Conservation (phyloP, 805 yeast genomes). For the Metschnikowia dekortorum region DNA sequence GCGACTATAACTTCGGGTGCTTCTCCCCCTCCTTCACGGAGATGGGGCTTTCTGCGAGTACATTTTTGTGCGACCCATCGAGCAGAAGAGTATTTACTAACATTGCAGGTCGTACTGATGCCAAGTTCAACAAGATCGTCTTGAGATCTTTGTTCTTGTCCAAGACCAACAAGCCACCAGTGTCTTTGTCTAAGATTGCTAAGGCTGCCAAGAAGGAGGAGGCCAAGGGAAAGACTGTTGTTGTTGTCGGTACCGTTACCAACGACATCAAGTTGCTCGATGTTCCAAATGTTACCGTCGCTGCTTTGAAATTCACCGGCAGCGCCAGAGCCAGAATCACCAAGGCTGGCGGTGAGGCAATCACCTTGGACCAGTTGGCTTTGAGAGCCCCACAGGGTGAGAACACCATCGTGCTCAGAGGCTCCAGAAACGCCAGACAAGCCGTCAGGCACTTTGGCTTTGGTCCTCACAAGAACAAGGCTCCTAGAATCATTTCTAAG, state of each 20-base stretch:
- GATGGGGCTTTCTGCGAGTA: slow-evolving; percentile 25
- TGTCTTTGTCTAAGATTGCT: slow-evolving; percentile 88
- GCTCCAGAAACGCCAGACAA: slow-evolving; percentile 98
- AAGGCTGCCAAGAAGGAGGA: slow-evolving; percentile 80
- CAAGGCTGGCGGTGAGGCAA: slow-evolving; percentile 99
- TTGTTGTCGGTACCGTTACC: slow-evolving; percentile 98
- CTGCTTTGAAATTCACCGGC: slow-evolving; percentile 99
- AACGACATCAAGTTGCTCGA: slow-evolving; percentile 93
- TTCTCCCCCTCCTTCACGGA: slow-evolving; percentile 1
- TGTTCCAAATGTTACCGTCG: slow-evolving; percentile 96
- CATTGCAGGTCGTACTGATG: slow-evolving; percentile 90
- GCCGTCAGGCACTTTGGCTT: slow-evolving; percentile 99
- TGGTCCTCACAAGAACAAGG: slow-evolving; percentile 99
- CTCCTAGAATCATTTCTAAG: slow-evolving; percentile 94
- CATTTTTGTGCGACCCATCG: slow-evolving; percentile 35
- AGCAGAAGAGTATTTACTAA: slow-evolving; percentile 43
- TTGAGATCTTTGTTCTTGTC: slow-evolving; percentile 93
- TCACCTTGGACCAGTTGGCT: slow-evolving; percentile 99
- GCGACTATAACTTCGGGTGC: background rate
- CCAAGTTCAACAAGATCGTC: slow-evolving; percentile 97
- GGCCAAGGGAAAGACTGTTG: slow-evolving; percentile 78
- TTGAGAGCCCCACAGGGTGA: slow-evolving; percentile 99
- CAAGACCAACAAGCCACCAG: slow-evolving; percentile 99
- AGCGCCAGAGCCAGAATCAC: slow-evolving; percentile 96
- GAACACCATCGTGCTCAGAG: slow-evolving; percentile 97